phyloP scores from a whole-genome alignment of 345 rosid genomes.

The Camelina neglecta region DNA sequence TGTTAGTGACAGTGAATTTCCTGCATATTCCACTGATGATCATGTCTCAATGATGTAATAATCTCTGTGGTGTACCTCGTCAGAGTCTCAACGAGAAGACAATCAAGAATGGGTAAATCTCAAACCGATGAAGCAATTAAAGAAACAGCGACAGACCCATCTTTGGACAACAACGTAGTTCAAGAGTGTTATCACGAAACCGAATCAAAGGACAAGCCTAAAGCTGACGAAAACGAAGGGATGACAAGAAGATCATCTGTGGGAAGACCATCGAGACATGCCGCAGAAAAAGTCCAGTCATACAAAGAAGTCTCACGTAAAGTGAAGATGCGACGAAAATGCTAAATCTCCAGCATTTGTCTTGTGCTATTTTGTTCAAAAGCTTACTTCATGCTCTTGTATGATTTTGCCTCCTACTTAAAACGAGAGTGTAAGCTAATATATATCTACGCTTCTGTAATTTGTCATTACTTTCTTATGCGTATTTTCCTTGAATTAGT shows the following conservation, averaged over 20 bases:
- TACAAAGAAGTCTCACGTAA: slow-evolving; percentile 77
- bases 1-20: slow-evolving; percentile 19
- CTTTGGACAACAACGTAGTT: slow-evolving; percentile 10
- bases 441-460: neutral
- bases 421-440: neutral
- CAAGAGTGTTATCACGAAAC: slow-evolving; percentile 34
- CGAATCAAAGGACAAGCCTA: slow-evolving; percentile 33
- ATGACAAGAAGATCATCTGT: slow-evolving; percentile 47
- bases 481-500: neutral
- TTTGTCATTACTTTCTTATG: neutral
- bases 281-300: slow-evolving; percentile 68
- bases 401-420: neutral
- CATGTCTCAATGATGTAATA: slow-evolving; percentile 25
- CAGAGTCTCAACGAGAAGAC: slow-evolving; percentile 49
- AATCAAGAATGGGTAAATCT: slow-evolving; percentile 42
- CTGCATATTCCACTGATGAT: neutral
- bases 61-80: slow-evolving; percentile 21
- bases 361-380: slow-evolving; percentile 17
- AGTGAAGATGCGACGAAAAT: slow-evolving; percentile 66
- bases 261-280: slow-evolving; percentile 69
- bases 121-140: slow-evolving; percentile 29
- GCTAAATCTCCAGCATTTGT: slow-evolving; percentile 23
- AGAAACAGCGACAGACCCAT: slow-evolving; percentile 27
- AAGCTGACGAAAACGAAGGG: slow-evolving; percentile 47
- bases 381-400: slow-evolving; percentile 25